A percentile compares a stretch with the other conserved stretches of the same genome.
Evolutionary conservation across 768 basidiomycete species (phyloP).

Genomic region (Termitomyces eurrhizus): DNA sequence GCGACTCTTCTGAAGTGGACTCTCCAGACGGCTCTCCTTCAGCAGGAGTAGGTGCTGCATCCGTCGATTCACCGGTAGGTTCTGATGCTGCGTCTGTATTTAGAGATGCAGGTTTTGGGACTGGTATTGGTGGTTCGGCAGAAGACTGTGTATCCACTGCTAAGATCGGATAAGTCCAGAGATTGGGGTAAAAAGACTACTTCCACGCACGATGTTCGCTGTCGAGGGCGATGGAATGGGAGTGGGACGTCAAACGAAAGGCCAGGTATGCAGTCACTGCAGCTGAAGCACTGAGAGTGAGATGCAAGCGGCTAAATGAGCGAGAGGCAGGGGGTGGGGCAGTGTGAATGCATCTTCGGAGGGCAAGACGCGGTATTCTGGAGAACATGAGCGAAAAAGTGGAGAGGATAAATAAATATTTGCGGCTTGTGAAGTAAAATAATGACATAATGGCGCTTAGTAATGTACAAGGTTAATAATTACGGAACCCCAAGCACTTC

Average conservation of each 20-base stretch:
- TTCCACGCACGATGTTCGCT: conserved; percentile 28
- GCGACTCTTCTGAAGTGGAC: conserved; percentile 7
- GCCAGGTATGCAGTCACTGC: conserved; percentile 41
- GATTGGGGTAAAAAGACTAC: background rate
- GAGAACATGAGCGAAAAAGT: conserved; percentile 44
- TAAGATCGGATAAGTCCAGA: background rate
- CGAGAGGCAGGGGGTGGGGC: conserved; percentile 17
- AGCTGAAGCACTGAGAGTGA: conserved; percentile 41
- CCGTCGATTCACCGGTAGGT: background rate
- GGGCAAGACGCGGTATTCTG: conserved; percentile 47
- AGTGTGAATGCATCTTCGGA: conserved; percentile 54
- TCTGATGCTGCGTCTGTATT: conserved; percentile 14
- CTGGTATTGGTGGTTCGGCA: background rate
- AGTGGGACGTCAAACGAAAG: conserved; percentile 36
- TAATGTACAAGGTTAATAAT: too few species aligned
- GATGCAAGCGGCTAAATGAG: conserved; percentile 24
- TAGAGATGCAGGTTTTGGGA: background rate
- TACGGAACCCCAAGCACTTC: too few species aligned
- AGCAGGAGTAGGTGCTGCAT: background rate
- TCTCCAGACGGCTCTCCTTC: background rate
- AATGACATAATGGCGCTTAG: background rate
- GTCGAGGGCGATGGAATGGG: conserved; percentile 46
- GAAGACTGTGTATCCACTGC: conserved; percentile 13
- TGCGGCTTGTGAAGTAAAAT: background rate
- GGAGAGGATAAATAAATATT: conserved; percentile 8